Evolutionary conservation across 306 rosid genomes (phyloP).

Genomic region (Hylodesmum podocarpum): DNA sequence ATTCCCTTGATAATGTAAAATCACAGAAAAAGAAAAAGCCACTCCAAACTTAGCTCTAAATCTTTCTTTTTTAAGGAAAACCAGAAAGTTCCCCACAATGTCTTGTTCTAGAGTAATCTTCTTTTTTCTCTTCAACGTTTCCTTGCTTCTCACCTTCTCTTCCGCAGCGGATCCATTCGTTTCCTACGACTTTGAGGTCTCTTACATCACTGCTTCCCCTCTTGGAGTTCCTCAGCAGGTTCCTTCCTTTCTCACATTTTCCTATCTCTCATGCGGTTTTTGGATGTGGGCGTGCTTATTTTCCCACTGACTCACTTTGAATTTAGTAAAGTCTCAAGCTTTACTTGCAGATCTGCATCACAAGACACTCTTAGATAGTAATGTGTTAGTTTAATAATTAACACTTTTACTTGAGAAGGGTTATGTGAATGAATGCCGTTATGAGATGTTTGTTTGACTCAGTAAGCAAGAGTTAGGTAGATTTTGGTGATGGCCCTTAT

Average conservation of each 20-base stretch:
- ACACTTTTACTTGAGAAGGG: background rate
- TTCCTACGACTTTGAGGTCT: constrained; percentile 55
- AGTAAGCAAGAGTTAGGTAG: background rate
- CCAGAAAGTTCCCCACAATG: constrained; percentile 42
- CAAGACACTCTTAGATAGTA: constrained; percentile 13
- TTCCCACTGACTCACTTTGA: background rate
- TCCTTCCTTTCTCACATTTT: constrained; percentile 12
- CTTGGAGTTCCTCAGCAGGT: constrained; percentile 96
- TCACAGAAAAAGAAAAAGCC: constrained; percentile 10
- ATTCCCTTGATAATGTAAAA: constrained; percentile 47
- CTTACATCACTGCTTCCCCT: constrained; percentile 90
- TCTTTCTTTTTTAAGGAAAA: constrained; percentile 26
- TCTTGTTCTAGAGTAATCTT: constrained; percentile 42
- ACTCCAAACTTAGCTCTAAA: constrained; percentile 19
- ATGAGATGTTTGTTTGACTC: constrained; percentile 12
- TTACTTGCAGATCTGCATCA: constrained; percentile 46
- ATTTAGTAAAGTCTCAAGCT: constrained; percentile 19
- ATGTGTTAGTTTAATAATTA: constrained; percentile 1
- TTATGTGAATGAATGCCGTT: background rate
- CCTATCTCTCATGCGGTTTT: constrained; percentile 12
- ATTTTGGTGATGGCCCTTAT: constrained; percentile 15
- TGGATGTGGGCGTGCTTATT: background rate
- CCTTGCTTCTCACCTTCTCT: constrained; percentile 49
- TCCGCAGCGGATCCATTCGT: constrained; percentile 64
- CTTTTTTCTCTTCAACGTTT: constrained; percentile 42